Evolutionary conservation across 2,329 filamentous ascomycete species (phyloP), one percentile per base, ranked within the genome.

Genomic region (Scortechinia acanthostroma): DNA sequence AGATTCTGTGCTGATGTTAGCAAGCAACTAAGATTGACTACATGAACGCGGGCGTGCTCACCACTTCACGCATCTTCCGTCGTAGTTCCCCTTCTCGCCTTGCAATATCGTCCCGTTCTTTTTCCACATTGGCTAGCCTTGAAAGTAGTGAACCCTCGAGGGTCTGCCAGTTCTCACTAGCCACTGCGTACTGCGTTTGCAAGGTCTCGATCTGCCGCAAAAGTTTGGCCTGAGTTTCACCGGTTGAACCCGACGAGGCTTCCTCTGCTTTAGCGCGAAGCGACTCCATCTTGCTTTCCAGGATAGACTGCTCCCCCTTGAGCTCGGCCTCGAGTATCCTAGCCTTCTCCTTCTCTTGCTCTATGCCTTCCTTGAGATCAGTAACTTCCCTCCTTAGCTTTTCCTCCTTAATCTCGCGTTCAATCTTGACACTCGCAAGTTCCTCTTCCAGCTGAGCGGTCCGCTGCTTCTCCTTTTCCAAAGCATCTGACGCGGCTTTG

Each of bases 111-210:
- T 97, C 91, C 46, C 88, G 80, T 61, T 98, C 94, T 58, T 86
- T 93, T 61, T 98, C 93, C 6, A 97, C 70, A 43, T 71, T 83
- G 3, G 83, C 75, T 10, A 93, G 75, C 47, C 91, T 80, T 19
- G 88, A 80, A 43, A 91, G 76, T 22, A 98, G 66, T 2, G 88
- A 94, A 6, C 86, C 80, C 62, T 98, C 91, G 49, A 98, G 94
- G 1, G 90, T 88, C 58, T 96, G 91, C 93, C 94, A 98, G 55
- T 98, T 98, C 57, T 95, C 89, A 53, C 88, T 93, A 1, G 93
- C 93, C 45, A 94, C 83, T 1, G 90, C 83, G 63, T 98, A 95
- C 60, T 98, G 94, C 4, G 88, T 93, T 63, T 98, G 93, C 28
- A 98, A 68, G 1, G 88, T 96, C 67, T 98, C 93, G 45, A 98